Conservation (phyloP, 495 filamentous ascomycete genomes). For the Gamarada debralockiae region DNA sequence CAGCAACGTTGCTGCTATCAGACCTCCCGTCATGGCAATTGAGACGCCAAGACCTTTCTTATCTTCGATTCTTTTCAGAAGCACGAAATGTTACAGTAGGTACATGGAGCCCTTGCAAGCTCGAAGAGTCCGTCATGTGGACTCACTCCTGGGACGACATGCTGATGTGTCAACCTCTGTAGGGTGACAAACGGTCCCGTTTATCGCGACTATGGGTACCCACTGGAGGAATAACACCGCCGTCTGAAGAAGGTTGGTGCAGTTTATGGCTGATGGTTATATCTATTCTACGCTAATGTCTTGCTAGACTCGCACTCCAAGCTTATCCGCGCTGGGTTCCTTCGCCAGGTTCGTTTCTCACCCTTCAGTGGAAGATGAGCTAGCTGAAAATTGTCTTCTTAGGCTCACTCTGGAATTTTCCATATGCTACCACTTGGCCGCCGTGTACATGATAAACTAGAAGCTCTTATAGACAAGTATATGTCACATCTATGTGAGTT, state of each 20-base stretch:
- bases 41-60: no score
- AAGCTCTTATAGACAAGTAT: constrained; percentile 79
- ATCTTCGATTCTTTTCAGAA: no score
- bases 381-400: neutral
- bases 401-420: constrained; percentile 87
- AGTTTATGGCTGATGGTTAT: constrained; percentile 6
- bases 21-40: no score
- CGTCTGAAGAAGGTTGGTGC: constrained; percentile 38
- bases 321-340: constrained; percentile 72
- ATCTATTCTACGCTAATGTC: neutral
- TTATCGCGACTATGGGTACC: constrained; percentile 76
- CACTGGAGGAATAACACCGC: constrained; percentile 64
- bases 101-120: no score
- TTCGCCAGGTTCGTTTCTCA: constrained; percentile 59
- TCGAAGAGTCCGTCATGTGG: no score
- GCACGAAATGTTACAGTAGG: no score
- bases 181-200: constrained; percentile 57
- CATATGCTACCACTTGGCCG: constrained; percentile 90
- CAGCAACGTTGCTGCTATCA: no score
- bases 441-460: constrained; percentile 84
- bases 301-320: constrained; percentile 67
- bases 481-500: constrained; percentile 71
- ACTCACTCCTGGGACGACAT: no score
- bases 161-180: neutral
- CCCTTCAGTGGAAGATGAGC: neutral